Base-by-base conservation (phyloP, 805 yeast species). In the Geotrichum ghanense region DNA sequence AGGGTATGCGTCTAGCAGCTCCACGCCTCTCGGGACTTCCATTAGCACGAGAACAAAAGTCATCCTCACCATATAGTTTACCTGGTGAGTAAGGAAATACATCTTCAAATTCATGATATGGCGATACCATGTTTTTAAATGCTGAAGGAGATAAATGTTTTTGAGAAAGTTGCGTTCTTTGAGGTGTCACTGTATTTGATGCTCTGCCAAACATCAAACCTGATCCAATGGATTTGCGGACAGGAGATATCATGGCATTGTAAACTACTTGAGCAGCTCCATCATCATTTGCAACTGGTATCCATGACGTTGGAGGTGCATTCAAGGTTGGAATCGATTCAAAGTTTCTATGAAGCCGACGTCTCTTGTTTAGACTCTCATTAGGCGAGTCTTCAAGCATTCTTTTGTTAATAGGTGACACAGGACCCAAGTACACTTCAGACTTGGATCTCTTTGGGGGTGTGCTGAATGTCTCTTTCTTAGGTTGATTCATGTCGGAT, bases 1-100 rank as follows among this genome's bases (percentile, higher is more conserved):
- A 59, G 48, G 56, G 57, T 22, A 54, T 48, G 16, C 60, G 47
- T 21, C 43, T 48, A 7, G 57, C 57, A 9, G 53, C 59, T n/a
- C 37, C 12, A 10, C 63, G 56, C 50, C 60, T 66, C 23, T 59
- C 61, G 1, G 69, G 69, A 3, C 66, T 58, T 3, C 69, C 69
- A 44, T 64, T 59, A 3, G 59, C 61, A 7, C 66, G 53, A 7
- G 62, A 49, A 12, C 65, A 54, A 19, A 48, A 53, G 44, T 65
- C 69, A 37, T 64, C 66, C 31, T 54, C 66, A 26, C 48, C 55
- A 16, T 21, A 20, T 6, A 39, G 6, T 21, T 22, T 22, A 12
- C 25, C 16, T 5, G 42, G 42, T 10, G 42, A 39, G 42, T 39
- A 39, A 6, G 37, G 37, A 31, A 31, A 31, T 22, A 5, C 10